Conservation (phyloP, 148 eudicot genomes). For the Vaccinium darrowii region DNA sequence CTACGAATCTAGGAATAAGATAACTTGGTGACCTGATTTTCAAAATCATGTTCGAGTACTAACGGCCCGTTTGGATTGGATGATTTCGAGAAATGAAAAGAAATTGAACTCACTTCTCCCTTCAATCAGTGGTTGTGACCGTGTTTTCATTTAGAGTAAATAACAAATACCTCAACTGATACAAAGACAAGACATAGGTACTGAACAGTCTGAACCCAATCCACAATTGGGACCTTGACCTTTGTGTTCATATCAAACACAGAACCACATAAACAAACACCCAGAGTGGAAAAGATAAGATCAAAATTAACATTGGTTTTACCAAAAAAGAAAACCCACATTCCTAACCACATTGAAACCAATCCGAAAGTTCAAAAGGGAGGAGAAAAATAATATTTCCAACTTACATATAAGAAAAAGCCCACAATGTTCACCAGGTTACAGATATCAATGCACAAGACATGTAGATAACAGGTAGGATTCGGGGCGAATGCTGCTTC, state of each 20-base stretch:
- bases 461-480: not conserved
- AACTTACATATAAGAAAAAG: not conserved
- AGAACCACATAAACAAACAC: conserved; percentile 10
- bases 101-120: not conserved
- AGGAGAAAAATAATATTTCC: not conserved
- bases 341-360: not conserved
- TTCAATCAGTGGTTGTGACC: not conserved
- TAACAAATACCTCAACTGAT: not conserved
- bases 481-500: not conserved
- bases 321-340: not conserved
- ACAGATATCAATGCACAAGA: not conserved
- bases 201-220: not conserved
- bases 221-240: not conserved
- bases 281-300: not conserved
- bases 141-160: not conserved
- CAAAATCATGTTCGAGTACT: not conserved
- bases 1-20: no score
- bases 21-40: no score
- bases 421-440: not conserved
- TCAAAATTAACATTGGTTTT: not conserved
- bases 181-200: not conserved
- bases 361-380: not conserved
- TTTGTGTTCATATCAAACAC: not conserved
- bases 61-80: not conserved
- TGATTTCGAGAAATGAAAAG: not conserved